Conservation (phyloP, 2,329 filamentous ascomycete genomes). For the Fusarium solani-melongenae region DNA sequence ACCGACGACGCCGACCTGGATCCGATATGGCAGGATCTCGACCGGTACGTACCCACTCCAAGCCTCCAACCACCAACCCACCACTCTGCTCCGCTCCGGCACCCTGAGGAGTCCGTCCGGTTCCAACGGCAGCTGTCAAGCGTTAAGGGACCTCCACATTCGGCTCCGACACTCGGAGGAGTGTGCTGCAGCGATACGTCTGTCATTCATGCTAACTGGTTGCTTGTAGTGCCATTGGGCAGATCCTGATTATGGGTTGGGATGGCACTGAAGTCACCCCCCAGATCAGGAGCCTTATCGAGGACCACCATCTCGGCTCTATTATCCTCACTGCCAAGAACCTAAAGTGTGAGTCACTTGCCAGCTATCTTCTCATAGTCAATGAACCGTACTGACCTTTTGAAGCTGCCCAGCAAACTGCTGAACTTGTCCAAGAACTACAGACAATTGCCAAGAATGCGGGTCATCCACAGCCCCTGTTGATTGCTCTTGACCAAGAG, state of each 20-base stretch:
- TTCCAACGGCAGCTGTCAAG: background rate
- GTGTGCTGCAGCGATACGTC: background rate
- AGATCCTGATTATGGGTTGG: constrained; percentile 86
- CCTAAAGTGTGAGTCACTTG: constrained; percentile 73
- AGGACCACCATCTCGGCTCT: constrained; percentile 87
- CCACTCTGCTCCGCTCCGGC: background rate
- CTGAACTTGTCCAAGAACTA: constrained; percentile 86
- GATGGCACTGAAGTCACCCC: constrained; percentile 86
- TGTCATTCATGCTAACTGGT: constrained; percentile 38
- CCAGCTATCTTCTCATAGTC: constrained; percentile 8
- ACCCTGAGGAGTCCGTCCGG: background rate
- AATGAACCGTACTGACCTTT: constrained; percentile 27
- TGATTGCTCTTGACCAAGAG: constrained; percentile 95
- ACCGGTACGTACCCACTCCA: constrained; percentile 69
- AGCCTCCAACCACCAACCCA: background rate
- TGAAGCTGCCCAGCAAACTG: constrained; percentile 89
- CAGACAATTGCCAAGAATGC: constrained; percentile 92
- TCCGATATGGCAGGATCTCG: constrained; percentile 79
- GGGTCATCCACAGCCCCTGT: constrained; percentile 86
- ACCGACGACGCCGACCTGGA: constrained; percentile 55
- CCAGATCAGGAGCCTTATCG: constrained; percentile 83
- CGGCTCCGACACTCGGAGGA: constrained; percentile 31
- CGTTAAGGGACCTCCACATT: constrained; percentile 32
- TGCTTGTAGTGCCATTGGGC: constrained; percentile 73
- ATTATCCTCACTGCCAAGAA: constrained; percentile 88